Evolutionary conservation across 2,329 filamentous ascomycete genomes (phyloP).

Genomic region (Didymella segeticola): DNA sequence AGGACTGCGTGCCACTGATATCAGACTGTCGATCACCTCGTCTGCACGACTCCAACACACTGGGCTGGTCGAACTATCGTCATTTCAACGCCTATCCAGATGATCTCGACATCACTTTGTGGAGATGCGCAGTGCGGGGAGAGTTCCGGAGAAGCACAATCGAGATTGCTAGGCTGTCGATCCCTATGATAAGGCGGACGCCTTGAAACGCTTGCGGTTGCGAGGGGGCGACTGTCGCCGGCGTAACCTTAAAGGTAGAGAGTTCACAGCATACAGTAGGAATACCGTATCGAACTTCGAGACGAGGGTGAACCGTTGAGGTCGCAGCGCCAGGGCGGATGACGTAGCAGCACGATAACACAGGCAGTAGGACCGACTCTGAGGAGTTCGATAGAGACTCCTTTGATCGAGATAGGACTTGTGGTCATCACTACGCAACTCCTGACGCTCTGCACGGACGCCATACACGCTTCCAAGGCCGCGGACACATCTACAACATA

Average conservation of each 20-base stretch:
- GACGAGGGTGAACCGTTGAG: neutral
- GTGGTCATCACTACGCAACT: neutral
- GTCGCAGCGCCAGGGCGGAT: neutral
- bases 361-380: neutral
- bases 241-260: neutral
- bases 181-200: conserved; percentile 12
- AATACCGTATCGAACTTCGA: neutral
- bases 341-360: conserved; percentile 1
- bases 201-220: conserved; percentile 12
- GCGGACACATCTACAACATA: neutral
- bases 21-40: conserved; percentile 13
- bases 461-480: too few species aligned
- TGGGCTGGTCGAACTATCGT: neutral
- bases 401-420: too few species aligned
- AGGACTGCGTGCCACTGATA: conserved; percentile 2
- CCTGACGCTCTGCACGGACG: neutral
- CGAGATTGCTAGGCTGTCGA: neutral
- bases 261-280: neutral
- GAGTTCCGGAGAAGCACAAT: conserved; percentile 5
- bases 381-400: too few species aligned
- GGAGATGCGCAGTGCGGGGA: neutral
- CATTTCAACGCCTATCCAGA: conserved; percentile 3
- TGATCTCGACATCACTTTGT: conserved; percentile 6
- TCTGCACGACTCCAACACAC: neutral
- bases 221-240: neutral